phyloP scores from a whole-genome alignment of 75 land plant species.

The Adiantum capillusveneris region DNA sequence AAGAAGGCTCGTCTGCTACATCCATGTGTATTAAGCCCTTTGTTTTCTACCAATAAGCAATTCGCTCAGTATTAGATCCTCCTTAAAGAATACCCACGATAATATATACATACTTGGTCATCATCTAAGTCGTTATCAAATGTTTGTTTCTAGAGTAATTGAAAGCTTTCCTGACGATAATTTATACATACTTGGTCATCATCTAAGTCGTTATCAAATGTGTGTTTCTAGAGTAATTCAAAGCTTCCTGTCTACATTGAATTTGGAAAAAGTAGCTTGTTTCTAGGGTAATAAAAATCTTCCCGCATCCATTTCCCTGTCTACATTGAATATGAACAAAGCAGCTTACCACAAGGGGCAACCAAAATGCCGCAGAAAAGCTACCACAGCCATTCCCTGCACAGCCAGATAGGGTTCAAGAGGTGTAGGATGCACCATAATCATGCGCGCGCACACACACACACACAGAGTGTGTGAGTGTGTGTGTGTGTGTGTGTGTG shows the following conservation, averaged over 20 bases:
- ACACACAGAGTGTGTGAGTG: too few species aligned
- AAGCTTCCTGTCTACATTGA: not conserved
- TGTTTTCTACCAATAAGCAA: too few species aligned
- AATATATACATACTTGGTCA: too few species aligned
- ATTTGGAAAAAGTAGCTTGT: not conserved
- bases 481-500: too few species aligned
- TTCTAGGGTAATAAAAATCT: constrained; percentile 1
- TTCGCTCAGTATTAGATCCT: too few species aligned
- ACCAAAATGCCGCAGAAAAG: constrained; percentile 81
- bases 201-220: too few species aligned
- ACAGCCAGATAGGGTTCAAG: constrained; percentile 2
- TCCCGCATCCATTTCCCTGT: too few species aligned
- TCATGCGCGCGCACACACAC: not conserved
- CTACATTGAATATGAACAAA: too few species aligned
- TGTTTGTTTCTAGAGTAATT: not conserved
- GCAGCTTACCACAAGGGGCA: constrained; percentile 60
- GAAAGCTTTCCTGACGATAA: not conserved
- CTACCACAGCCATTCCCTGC: constrained; percentile 87
- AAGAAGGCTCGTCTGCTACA: not conserved
- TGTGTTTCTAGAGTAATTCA: not conserved
- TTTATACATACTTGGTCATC: too few species aligned
- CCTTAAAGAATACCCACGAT: too few species aligned
- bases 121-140: too few species aligned
- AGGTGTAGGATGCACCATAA: not conserved
- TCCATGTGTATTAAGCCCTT: too few species aligned